Conservation (phyloP, 306 rosid species). For the Parietaria judaica region DNA sequence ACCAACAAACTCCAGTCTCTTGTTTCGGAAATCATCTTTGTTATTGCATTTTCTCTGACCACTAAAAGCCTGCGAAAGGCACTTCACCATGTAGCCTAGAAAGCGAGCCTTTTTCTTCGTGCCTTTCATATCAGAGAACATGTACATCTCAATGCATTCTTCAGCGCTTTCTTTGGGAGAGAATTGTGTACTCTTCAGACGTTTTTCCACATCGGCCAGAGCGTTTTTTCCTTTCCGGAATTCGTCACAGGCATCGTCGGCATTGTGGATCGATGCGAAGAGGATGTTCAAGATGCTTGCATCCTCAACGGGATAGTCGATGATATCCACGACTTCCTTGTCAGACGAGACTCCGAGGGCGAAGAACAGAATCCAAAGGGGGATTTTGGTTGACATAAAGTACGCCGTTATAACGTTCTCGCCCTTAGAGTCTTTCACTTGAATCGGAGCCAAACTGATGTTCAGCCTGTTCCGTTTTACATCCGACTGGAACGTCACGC, state of each 20-base stretch:
- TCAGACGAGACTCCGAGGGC: constrained; percentile 77
- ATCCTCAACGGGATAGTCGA: constrained; percentile 51
- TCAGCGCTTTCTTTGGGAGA: constrained; percentile 68
- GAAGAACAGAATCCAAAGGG: constrained; percentile 78
- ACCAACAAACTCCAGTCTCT: constrained; percentile 82
- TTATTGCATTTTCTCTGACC: constrained; percentile 74
- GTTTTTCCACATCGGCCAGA: constrained; percentile 27
- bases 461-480: constrained; percentile 69
- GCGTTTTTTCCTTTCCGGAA: constrained; percentile 51
- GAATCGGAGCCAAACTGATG: constrained; percentile 42
- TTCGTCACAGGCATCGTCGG: constrained; percentile 40
- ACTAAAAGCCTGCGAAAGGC: constrained; percentile 58
- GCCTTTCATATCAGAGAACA: constrained; percentile 58
- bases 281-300: constrained; percentile 50
- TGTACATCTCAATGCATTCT: constrained; percentile 49
- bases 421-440: constrained; percentile 42
- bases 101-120: constrained; percentile 60
- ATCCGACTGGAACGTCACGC: constrained; percentile 60
- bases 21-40: constrained; percentile 82
- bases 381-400: constrained; percentile 67
- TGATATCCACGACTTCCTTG: constrained; percentile 62
- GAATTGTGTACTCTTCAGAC: constrained; percentile 43
- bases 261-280: constrained; percentile 64
- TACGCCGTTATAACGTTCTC: constrained; percentile 65
- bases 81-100: constrained; percentile 91